phyloP scores from a whole-genome alignment of 108 stramenopile species.

The Bacterosira constricta region DNA sequence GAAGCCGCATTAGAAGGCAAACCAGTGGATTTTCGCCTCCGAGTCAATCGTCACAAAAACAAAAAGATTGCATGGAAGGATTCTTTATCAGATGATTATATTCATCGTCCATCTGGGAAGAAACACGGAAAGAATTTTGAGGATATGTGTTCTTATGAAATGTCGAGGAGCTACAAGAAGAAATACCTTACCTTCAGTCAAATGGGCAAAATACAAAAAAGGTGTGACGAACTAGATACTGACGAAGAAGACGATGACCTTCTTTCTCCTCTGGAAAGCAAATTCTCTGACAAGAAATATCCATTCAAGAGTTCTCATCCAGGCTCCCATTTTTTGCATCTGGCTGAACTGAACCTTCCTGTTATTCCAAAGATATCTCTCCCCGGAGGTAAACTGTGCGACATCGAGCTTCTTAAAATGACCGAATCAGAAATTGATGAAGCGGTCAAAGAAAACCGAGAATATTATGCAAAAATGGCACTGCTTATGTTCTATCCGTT shows the following conservation, averaged over 20 bases:
- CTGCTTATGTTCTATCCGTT: conserved; percentile 41
- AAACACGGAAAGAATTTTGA: conserved; percentile 5
- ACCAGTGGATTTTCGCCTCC: neutral
- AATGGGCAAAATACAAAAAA: neutral
- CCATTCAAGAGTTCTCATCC: conserved; percentile 6
- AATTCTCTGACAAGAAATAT: conserved; percentile 5
- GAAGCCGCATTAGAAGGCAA: conserved; percentile 13
- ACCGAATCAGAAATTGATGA: neutral
- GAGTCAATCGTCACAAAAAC: neutral
- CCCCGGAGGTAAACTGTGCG: conserved; percentile 19
- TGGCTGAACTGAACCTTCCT: neutral
- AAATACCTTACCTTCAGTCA: conserved; percentile 1
- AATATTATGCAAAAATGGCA: conserved; percentile 32
- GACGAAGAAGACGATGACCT: neutral
- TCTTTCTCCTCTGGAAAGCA: no score
- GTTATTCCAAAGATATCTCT: conserved; percentile 15
- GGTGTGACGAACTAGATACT: neutral
- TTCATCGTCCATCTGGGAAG: conserved; percentile 15
- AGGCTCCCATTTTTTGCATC: conserved; percentile 5
- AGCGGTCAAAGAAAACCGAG: conserved; percentile 8
- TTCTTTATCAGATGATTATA: conserved; percentile 23
- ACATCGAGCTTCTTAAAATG: conserved; percentile 10
- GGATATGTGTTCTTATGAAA: conserved; percentile 11
- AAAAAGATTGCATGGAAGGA: conserved; percentile 5
- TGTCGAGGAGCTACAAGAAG: conserved; percentile 21